A percentile compares a stretch with the other conserved stretches of the same genome.
Evolutionary conservation across 1,139 yeast species (phyloP).

Genomic region (Debaryomycetaceae sp.): DNA sequence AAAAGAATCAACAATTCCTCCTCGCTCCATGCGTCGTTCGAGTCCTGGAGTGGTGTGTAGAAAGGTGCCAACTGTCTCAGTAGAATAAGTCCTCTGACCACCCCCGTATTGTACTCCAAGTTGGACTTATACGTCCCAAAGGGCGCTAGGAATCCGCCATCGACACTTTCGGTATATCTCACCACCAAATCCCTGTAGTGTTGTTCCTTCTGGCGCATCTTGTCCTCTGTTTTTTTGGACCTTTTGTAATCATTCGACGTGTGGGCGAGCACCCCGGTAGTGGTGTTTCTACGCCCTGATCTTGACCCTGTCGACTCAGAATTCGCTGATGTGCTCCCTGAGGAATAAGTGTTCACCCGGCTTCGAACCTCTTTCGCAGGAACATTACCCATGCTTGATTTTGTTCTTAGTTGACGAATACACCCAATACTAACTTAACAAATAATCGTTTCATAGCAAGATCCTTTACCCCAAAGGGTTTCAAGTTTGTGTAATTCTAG

Average conservation of each 20-base stretch:
- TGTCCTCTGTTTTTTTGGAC: constrained; percentile 43
- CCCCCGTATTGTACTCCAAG: constrained; percentile 68
- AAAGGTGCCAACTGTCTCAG: constrained; percentile 79
- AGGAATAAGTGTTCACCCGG: constrained; percentile 17
- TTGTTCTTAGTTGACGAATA: background rate
- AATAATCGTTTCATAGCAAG: background rate
- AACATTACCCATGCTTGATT: constrained; percentile 53
- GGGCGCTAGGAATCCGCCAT: constrained; percentile 83
- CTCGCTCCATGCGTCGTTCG: constrained; percentile 70
- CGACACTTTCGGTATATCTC: constrained; percentile 57
- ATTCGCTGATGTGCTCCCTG: constrained; percentile 7
- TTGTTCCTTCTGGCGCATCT: constrained; percentile 46
- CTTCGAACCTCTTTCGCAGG: constrained; percentile 51
- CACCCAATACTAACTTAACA: background rate
- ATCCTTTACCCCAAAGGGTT: constrained; percentile 2
- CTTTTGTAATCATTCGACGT: constrained; percentile 21
- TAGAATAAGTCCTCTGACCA: constrained; percentile 63
- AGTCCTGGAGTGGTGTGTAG: constrained; percentile 84
- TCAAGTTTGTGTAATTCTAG: background rate
- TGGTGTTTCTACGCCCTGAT: constrained; percentile 16
- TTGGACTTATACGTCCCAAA: constrained; percentile 79
- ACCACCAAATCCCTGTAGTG: constrained; percentile 59
- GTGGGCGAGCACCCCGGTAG: constrained; percentile 10
- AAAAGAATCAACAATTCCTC: constrained; percentile 62
- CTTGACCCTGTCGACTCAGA: constrained; percentile 7